Evolutionary conservation across 2,329 filamentous ascomycete genomes (phyloP).

Genomic region (Lasiodiplodia gonubiensis): DNA sequence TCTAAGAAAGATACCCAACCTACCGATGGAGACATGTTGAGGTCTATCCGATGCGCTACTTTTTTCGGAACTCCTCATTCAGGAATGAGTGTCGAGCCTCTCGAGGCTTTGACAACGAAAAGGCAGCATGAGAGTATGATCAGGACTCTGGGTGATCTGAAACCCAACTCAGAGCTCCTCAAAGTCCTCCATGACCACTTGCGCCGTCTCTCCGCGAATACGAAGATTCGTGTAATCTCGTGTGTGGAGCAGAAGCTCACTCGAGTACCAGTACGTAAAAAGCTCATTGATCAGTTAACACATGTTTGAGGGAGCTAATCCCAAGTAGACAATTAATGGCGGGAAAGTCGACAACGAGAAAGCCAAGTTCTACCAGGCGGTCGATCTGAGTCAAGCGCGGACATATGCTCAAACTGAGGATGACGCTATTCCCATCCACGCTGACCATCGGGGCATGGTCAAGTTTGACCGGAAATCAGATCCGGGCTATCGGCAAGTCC

Average conservation of each 20-base stretch:
- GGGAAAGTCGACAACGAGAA: too few species aligned
- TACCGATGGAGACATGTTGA: background rate
- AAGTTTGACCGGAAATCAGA: background rate
- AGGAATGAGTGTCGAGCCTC: constrained; percentile 2
- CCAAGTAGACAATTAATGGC: background rate
- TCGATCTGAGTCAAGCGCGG: background rate
- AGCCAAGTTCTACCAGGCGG: background rate
- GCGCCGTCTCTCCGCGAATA: background rate
- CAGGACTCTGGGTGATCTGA: background rate
- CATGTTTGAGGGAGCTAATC: background rate
- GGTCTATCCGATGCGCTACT: constrained; percentile 2
- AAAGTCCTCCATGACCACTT: background rate
- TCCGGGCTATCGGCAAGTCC: background rate
- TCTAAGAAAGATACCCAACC: background rate
- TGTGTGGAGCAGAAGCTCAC: constrained; percentile 14
- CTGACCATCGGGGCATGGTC: background rate
- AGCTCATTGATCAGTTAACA: background rate
- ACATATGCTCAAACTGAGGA: background rate
- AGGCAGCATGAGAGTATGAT: background rate
- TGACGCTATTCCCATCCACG: background rate
- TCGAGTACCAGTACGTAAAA: background rate
- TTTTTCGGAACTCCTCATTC: constrained; percentile 7
- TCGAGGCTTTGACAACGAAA: background rate
- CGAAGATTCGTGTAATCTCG: background rate
- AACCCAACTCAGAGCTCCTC: constrained; percentile 2